Evolutionary conservation across 108 stramenopile species (phyloP), one percentile per base, ranked within the genome.

Genomic region (Seminavis robusta): DNA sequence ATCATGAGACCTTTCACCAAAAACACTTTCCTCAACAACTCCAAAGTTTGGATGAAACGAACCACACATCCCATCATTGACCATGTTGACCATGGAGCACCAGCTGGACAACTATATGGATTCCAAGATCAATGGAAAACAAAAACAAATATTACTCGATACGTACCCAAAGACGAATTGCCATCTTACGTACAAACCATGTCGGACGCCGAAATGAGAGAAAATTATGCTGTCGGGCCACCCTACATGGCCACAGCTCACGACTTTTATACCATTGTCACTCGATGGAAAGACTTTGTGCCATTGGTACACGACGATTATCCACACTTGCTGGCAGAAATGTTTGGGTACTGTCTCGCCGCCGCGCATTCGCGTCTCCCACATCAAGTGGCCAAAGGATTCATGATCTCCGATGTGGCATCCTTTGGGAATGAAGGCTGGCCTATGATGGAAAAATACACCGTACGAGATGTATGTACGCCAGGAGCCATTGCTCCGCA

Each of bases 81-180:
- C n/a, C n/a, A n/a, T n/a, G 87, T 98, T 2, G 60, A 61, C 30
- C 88, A 94, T 39, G 97, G 97, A n/a, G 71, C 76, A 10, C 95
- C 97, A 0, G 91, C 92, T 67, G 86, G 87, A 20, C 91, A 92
- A 33, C 59, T 73, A 28, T 98, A 96, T 63, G 95, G 90, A 13
- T 90, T 95, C 45, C 92, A 92, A 6, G 65, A 83, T 16, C 74
- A 79, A 56, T 87, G 88, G 94, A 65, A 65, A 16, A 62, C 26
- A 15, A 66, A 75, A 25, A 72, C 83, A 1, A 76, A 77, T 87
- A 59, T 47, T 49, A 82, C 54, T 16, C 66, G n/a, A 34, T 65
- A 11, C 51, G 43, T 26, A 2, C 28, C 43, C 7, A 9, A 20
- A 4, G 30, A 16, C 19, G 57, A 45, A 16, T 5, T 26, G 5